Evolutionary conservation across 169 alveolate genomes (phyloP).

Genomic region (Plasmodium yoelii): DNA sequence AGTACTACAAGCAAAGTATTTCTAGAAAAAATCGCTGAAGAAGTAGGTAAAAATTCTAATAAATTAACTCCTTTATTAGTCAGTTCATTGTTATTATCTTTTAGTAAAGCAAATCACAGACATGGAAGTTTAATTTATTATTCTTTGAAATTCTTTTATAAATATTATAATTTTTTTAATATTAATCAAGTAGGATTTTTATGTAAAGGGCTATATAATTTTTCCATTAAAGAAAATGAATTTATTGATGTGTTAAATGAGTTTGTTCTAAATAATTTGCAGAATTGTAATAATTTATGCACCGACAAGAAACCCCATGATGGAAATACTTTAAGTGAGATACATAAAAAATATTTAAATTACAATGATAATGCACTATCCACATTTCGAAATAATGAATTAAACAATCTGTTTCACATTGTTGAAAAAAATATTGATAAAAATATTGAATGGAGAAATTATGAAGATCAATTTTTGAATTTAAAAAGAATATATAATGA

Average conservation of each 20-base stretch:
- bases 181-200: conserved; percentile 68
- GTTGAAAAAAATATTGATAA: conserved; percentile 39
- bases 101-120: conserved; percentile 79
- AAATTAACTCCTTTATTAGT: conserved; percentile 81
- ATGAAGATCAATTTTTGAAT: conserved; percentile 47
- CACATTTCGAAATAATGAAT: neutral
- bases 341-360: conserved; percentile 4
- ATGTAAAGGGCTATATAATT: conserved; percentile 47
- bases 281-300: neutral
- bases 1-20: conserved; percentile 35
- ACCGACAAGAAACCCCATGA: neutral
- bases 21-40: conserved; percentile 81
- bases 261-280: conserved; percentile 10
- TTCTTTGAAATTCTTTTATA: conserved; percentile 77
- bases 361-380: neutral
- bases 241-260: conserved; percentile 44
- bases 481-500: conserved; percentile 24
- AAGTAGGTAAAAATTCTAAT: conserved; percentile 81
- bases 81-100: conserved; percentile 81
- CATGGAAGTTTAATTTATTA: conserved; percentile 85
- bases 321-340: neutral
- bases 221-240: conserved; percentile 66
- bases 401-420: conserved; percentile 27
- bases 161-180: conserved; percentile 55
- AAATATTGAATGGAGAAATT: conserved; percentile 19